Evolutionary conservation across 257 asterid species (phyloP).

Genomic region (Parsonsia alboflavescens): DNA sequence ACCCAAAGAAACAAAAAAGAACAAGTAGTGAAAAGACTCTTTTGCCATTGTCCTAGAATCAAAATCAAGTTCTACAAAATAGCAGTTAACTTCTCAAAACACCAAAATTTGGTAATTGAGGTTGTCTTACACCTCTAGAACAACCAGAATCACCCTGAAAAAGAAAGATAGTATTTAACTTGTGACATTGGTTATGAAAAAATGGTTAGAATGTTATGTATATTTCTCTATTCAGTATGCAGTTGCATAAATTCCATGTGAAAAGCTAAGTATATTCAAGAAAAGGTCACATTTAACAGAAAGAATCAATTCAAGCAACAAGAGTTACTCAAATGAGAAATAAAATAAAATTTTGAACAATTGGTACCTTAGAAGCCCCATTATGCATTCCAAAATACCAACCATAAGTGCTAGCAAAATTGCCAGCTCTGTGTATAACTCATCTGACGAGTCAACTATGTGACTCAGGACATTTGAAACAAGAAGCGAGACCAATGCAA

Average conservation of each 20-base stretch:
- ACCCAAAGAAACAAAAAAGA: background rate
- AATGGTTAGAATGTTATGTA: background rate
- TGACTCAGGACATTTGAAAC: slow-evolving; percentile 84
- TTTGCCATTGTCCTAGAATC: background rate
- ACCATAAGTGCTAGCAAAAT: slow-evolving; percentile 94
- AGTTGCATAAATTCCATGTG: background rate
- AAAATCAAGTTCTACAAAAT: background rate
- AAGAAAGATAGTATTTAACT: background rate
- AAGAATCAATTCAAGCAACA: background rate
- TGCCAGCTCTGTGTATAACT: slow-evolving; percentile 91
- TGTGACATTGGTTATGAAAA: background rate
- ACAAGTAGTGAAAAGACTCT: background rate
- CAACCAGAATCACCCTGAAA: too few relatives aligned
- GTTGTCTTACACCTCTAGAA: background rate
- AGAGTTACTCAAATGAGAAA: slow-evolving; percentile 6
- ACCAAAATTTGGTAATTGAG: background rate
- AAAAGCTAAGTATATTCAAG: background rate
- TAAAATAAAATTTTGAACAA: slow-evolving; percentile 14
- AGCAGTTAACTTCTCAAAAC: background rate
- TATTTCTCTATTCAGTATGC: background rate
- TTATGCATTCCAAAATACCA: slow-evolving; percentile 80
- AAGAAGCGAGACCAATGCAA: slow-evolving; percentile 90
- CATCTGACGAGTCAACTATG: slow-evolving; percentile 77
- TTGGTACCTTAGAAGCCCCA: slow-evolving; percentile 85
- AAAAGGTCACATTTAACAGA: background rate